phyloP scores from a whole-genome alignment of 2,329 filamentous ascomycete species.

The Trichoderma sp. region DNA sequence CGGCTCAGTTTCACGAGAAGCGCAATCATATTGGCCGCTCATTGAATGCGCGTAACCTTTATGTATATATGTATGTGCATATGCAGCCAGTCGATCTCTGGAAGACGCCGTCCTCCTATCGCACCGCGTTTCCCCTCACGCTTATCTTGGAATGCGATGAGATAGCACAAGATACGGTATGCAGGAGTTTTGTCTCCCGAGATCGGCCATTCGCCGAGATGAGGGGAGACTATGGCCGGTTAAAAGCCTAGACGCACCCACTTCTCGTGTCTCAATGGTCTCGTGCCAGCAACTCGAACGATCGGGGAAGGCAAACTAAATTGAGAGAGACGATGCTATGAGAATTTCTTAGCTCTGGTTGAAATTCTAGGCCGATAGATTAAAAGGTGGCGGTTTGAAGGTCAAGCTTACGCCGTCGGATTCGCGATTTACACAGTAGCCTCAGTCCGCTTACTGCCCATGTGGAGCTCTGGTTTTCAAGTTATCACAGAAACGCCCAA shows the following conservation, averaged over 20 bases:
- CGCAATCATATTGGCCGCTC: not conserved
- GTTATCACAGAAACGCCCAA: not conserved
- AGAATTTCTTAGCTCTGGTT: not conserved
- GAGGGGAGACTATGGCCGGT: not conserved
- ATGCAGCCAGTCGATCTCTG: not conserved
- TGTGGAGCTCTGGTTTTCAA: not conserved
- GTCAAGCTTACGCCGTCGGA: not conserved
- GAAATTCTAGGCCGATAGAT: not conserved
- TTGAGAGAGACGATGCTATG: not conserved
- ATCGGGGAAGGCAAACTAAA: not conserved
- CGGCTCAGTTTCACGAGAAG: slow-evolving; percentile 5
- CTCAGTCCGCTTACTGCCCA: not conserved
- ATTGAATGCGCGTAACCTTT: not conserved
- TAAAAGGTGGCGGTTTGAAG: not conserved
- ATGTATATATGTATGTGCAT: not conserved
- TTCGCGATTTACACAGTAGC: not conserved
- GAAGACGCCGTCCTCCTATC: not conserved
- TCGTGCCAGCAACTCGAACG: not conserved
- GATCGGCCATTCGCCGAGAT: slow-evolving; percentile 4
- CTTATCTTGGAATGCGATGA: slow-evolving; percentile 6
- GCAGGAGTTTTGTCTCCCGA: slow-evolving; percentile 5
- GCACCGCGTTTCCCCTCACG: slow-evolving; percentile 7
- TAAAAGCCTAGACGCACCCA: slow-evolving; percentile 8
- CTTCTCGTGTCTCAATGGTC: not conserved
- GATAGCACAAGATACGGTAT: slow-evolving; percentile 11